A percentile compares a stretch with the other conserved stretches of the same genome.
Conservation (phyloP, 1,284 basidiomycete species). For the Irpex sp. region DNA sequence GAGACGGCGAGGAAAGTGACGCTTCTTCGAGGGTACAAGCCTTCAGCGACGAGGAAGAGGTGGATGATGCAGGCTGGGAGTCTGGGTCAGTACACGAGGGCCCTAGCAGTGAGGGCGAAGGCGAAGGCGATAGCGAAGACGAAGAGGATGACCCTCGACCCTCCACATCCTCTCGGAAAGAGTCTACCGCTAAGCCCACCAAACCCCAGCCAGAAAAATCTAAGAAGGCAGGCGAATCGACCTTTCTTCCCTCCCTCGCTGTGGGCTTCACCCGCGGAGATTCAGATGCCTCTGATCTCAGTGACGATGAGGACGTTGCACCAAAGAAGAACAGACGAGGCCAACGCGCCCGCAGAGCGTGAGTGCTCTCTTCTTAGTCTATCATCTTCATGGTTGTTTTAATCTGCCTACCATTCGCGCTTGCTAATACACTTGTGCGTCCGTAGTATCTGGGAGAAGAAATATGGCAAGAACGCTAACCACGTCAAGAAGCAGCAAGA, state of each 20-base stretch:
- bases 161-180: constrained; percentile 1
- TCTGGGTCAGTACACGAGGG: constrained; percentile 41
- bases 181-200: neutral
- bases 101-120: constrained; percentile 4
- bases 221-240: constrained; percentile 47
- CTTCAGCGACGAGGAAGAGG: constrained; percentile 23
- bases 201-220: neutral
- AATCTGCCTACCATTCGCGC: no score
- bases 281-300: constrained; percentile 72
- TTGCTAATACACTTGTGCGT: neutral
- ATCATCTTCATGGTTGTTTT: no score
- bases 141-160: constrained; percentile 2
- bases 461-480: constrained; percentile 88
- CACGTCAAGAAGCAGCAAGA: constrained; percentile 73
- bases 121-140: constrained; percentile 6
- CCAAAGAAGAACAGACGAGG: constrained; percentile 87
- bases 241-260: constrained; percentile 86
- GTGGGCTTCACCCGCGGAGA: constrained; percentile 82
- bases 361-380: constrained; percentile 36
- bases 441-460: constrained; percentile 94
- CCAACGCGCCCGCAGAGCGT: constrained; percentile 89
- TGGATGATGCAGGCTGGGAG: constrained; percentile 57
- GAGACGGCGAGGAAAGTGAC: constrained; percentile 17
- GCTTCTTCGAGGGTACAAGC: neutral
- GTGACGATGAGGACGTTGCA: constrained; percentile 61